These are phyloP conservation scores for Parachlorella kessleri DNA, from an alignment of 139 green algal genomes.

Conservation along the genomic window DNA sequence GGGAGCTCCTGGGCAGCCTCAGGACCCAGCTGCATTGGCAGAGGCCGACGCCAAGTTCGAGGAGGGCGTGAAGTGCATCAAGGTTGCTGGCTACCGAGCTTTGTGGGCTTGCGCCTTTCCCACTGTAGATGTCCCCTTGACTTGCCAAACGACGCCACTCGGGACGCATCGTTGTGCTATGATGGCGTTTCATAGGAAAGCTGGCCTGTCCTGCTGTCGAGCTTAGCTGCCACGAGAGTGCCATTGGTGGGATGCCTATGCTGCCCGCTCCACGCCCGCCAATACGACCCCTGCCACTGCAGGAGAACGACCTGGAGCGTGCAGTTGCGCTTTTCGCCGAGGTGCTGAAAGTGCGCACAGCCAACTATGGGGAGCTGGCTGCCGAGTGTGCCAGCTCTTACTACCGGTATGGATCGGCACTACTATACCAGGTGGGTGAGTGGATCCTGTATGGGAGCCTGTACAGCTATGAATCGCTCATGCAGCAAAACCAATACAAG, in stretches of 20 bases:
- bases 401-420: slow-evolving; percentile 64
- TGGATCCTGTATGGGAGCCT: too few species aligned
- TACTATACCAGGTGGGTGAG: slow-evolving; percentile 74
- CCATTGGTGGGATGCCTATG: too few species aligned
- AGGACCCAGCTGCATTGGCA: background rate
- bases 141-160: too few species aligned
- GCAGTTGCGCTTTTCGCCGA: slow-evolving; percentile 56
- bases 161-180: too few species aligned
- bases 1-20: background rate
- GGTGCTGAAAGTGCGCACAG: slow-evolving; percentile 40
- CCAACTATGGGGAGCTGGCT: slow-evolving; percentile 58
- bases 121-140: too few species aligned
- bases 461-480: too few species aligned
- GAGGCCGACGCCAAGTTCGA: slow-evolving; percentile 23
- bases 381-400: slow-evolving; percentile 66
- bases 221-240: too few species aligned
- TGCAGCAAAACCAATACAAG: too few species aligned
- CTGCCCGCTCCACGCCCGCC: background rate
- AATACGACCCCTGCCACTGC: background rate
- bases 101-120: too few species aligned
- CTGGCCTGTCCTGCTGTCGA: too few species aligned
- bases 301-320: slow-evolving; percentile 52
- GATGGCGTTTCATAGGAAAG: too few species aligned
- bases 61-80: slow-evolving; percentile 33
- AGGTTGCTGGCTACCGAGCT: too few species aligned